These are phyloP conservation scores for Protomyces inouyei DNA, from an alignment of 1,139 yeast genomes.

Conservation along the genomic window DNA sequence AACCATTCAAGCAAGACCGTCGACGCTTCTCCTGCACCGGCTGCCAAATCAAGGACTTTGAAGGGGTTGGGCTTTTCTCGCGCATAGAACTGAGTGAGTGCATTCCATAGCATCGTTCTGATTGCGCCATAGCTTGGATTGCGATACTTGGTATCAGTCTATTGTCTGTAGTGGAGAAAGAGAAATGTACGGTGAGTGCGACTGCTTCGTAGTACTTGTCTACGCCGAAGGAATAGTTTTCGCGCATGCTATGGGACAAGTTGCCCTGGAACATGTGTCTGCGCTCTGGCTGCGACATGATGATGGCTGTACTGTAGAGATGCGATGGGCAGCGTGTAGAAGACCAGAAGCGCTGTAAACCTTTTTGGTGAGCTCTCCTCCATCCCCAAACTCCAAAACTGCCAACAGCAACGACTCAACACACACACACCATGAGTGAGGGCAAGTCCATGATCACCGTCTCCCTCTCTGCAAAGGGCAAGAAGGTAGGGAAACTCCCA, in stretches of 20 bases:
- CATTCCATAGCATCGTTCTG: conserved; percentile 24
- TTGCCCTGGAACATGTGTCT: conserved; percentile 26
- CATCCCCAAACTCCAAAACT: too few relatives aligned
- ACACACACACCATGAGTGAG: neutral
- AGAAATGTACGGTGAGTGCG: neutral
- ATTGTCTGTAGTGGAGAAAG: neutral
- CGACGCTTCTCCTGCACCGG: conserved; percentile 28
- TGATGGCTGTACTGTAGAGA: neutral
- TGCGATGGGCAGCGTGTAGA: too few relatives aligned
- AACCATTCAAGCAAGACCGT: conserved; percentile 26
- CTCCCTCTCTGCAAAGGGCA: conserved; percentile 21
- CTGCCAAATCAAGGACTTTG: conserved; percentile 27
- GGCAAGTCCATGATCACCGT: conserved; percentile 23
- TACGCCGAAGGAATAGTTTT: conserved; percentile 28
- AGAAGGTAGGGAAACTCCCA: conserved; percentile 19
- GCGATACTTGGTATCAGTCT: conserved; percentile 4
- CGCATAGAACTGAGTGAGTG: conserved; percentile 18
- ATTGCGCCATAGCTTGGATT: conserved; percentile 25
- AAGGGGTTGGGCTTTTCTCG: neutral
- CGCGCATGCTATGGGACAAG: conserved; percentile 27
- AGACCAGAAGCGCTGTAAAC: too few relatives aligned
- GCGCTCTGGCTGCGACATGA: conserved; percentile 25
- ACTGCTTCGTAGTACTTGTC: conserved; percentile 28
- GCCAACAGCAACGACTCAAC: too few relatives aligned
- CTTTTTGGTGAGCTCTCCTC: too few relatives aligned